Evolutionary conservation across 352 stramenopile species (phyloP), one percentile per base, ranked within the genome.

Genomic region (Pythium guiyangense): DNA sequence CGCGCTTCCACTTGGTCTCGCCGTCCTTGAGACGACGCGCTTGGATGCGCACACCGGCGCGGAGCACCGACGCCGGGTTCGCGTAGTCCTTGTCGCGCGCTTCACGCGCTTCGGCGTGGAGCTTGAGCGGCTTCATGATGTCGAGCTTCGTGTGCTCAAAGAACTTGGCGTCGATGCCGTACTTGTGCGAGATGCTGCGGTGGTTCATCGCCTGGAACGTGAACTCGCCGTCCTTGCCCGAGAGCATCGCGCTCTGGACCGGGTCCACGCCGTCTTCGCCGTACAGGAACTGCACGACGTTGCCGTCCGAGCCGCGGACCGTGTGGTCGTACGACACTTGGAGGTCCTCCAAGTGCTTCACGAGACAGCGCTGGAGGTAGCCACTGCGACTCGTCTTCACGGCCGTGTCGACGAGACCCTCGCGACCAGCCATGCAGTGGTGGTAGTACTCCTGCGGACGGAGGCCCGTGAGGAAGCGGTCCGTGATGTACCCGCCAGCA

Each of bases 301-400:
- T 94, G 51, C 97, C 97, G 66, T 99, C 97, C 25, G 78, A 92
- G 76, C 99, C 97, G 52, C 98, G 92, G 49, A 99, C 97, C 27
- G 97, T 99, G 70, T 98, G 88, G 73, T 99, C 98, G 74, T 99
- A 99, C 18, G 70, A 85, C 25, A 99, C 96, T 67, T 96, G 92
- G 14, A 99, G 66, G 53, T 99, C 96, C 65, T 99, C 97, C 52
- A 99, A 74, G 70, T 99, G 95, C 79, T 99, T 99, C 37, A 99
- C 90, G 34, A 99, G 71, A 83, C 98, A 99, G 54, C 97, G 86
- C 78, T 99, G 97, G 17, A 99, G 77, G 70, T 99, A 99, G 50
- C 98, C 98, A 67, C 96, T 99, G 42, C 97, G 90, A 61, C 92
- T 98, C 4, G 97, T 99, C 81, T 99, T 99, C n/a, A 99, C 97